A percentile compares a stretch with the other conserved stretches of the same genome.
phyloP scores from a whole-genome alignment of 257 asterid genomes.

The Primulina huaijiensis region DNA sequence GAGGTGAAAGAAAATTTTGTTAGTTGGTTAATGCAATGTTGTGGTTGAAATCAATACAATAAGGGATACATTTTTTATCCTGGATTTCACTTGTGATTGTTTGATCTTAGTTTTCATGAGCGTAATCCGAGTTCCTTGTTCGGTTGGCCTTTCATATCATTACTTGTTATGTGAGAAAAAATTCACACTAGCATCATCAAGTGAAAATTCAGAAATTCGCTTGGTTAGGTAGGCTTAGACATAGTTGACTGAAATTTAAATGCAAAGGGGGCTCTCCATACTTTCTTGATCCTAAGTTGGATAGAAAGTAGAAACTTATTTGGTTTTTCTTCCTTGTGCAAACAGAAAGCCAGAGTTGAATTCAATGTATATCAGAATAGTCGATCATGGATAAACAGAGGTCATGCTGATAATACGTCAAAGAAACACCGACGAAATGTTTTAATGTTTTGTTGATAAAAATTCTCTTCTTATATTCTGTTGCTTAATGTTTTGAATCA shows the following conservation, averaged over 20 bases:
- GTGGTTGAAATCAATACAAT: background rate
- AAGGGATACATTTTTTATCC: background rate
- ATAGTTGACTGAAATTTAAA: background rate
- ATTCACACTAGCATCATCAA: background rate
- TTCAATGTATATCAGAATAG: too few species aligned
- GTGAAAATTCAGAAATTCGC: too few species aligned
- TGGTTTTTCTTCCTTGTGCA: background rate
- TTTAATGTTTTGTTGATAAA: background rate
- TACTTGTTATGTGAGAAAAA: background rate
- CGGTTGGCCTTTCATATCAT: background rate
- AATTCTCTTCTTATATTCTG: background rate
- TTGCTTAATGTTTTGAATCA: background rate
- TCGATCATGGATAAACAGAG: background rate
- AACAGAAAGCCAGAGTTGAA: background rate
- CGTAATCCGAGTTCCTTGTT: background rate
- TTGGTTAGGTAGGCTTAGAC: background rate
- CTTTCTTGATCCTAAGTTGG: background rate
- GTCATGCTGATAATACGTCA: background rate
- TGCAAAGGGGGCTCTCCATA: background rate
- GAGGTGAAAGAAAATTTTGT: background rate
- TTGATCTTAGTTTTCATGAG: background rate
- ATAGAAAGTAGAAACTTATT: background rate
- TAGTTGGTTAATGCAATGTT: too few species aligned
- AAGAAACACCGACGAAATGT: background rate
- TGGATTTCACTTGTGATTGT: background rate